These are phyloP conservation scores for Chalciporus pseudorubinellus DNA, from an alignment of 768 basidiomycete species.

Conservation along the genomic window DNA sequence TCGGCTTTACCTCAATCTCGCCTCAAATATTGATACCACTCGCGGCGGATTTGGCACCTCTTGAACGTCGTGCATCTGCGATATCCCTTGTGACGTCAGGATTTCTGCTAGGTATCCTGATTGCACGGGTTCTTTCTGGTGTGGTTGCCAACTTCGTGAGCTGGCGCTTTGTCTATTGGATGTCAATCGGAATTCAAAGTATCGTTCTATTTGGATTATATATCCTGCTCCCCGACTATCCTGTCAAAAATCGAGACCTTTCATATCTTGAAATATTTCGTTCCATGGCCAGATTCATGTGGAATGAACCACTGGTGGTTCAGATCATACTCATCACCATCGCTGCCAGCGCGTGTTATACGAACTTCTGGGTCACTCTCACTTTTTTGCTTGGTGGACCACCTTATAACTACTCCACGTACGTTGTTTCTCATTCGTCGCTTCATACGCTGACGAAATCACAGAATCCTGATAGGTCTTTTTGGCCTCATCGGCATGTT, in stretches of 20 bases:
- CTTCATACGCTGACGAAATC: neutral
- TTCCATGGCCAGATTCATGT: constrained; percentile 71
- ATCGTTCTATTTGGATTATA: constrained; percentile 56
- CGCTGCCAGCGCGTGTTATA: constrained; percentile 53
- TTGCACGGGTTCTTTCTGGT: constrained; percentile 69
- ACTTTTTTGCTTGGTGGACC: constrained; percentile 76
- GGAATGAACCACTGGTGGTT: constrained; percentile 73
- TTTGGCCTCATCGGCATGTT: constrained; percentile 70
- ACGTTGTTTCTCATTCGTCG: constrained; percentile 6
- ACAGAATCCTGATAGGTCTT: constrained; percentile 55
- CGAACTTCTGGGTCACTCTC: constrained; percentile 65
- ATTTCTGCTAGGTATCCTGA: constrained; percentile 68
- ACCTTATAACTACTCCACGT: constrained; percentile 73
- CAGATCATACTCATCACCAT: constrained; percentile 62
- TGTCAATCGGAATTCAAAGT: constrained; percentile 66
- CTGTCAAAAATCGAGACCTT: constrained; percentile 61
- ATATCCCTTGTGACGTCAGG: constrained; percentile 68
- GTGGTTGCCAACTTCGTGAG: constrained; percentile 66
- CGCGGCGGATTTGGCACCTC: constrained; percentile 78
- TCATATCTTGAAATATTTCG: constrained; percentile 63
- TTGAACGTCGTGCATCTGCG: constrained; percentile 64
- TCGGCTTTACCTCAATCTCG: constrained; percentile 63
- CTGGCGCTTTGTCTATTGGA: constrained; percentile 74
- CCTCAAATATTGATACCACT: constrained; percentile 69
- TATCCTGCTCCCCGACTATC: constrained; percentile 70